Evolutionary conservation across 139 green algal species (phyloP).

Genomic region (Chlamydomonas urium): DNA sequence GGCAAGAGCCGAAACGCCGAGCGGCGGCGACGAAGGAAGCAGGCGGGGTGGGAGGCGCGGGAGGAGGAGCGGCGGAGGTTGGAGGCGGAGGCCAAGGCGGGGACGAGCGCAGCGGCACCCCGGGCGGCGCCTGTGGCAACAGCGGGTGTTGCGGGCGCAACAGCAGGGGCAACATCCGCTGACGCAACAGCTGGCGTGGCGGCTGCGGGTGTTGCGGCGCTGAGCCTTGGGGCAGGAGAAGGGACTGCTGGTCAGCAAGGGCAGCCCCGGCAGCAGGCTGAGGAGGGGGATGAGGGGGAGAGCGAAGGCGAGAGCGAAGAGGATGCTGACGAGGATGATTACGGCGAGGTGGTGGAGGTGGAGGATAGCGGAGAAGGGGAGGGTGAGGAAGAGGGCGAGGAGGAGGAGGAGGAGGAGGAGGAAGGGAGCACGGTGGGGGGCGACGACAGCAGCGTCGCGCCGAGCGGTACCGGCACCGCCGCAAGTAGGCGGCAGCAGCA

Average conservation of each 20-base stretch:
- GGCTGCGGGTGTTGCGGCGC: not conserved
- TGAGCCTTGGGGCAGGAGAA: too few relatives aligned
- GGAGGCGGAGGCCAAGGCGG: not conserved
- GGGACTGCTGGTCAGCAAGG: too few relatives aligned
- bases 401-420: not conserved
- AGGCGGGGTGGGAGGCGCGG: slow-evolving; percentile 19
- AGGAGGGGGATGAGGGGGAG: not conserved
- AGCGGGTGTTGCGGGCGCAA: too few relatives aligned
- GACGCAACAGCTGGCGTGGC: not conserved
- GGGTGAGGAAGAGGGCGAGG: slow-evolving; percentile 10
- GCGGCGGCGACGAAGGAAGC: slow-evolving; percentile 22
- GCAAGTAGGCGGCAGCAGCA: not conserved
- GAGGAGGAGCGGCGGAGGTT: not conserved
- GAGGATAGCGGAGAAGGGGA: not conserved
- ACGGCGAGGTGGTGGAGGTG: not conserved
- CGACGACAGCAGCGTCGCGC: not conserved
- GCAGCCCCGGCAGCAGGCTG: too few relatives aligned
- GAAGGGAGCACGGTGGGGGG: not conserved
- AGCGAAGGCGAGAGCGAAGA: not conserved
- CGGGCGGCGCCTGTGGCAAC: not conserved
- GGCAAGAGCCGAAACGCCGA: slow-evolving; percentile 29
- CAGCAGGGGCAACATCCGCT: not conserved
- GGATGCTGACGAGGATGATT: not conserved
- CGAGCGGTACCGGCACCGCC: not conserved
- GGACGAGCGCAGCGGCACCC: too few relatives aligned